Base-by-base conservation (phyloP, 2,329 filamentous ascomycete species). In the Scedosporium apiospermum region DNA sequence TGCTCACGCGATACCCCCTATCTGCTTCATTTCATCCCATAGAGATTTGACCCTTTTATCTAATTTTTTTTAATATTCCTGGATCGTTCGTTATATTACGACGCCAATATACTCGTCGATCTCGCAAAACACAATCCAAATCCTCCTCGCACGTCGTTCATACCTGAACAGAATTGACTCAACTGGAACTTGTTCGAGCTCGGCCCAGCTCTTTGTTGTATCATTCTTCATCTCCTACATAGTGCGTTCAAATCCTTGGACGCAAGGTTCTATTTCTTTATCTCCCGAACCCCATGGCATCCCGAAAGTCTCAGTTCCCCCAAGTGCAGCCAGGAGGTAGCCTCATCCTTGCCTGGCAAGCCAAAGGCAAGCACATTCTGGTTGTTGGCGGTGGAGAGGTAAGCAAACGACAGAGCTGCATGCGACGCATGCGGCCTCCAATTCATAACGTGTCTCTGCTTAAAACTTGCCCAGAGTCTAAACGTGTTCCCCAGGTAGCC, bases 381-480 rank as follows among this genome's bases (percentile, higher is more conserved):
- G 90, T 99, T 4, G 86, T 99, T 6, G 95, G 95, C 66, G 95
- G 95, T 69, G 95, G 95, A 74, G 93, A 98, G 82, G 93, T 96
- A 78, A 68, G 84, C 74, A 65, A 53, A 21, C 18, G n/a, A 53
- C 21, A 23, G 16, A 30, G 27, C 27, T 3, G 27, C 27, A 30
- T 6, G 27, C 27, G 27, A 30, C 27, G 27, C 27, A 30, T 30
- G 27, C 27, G 27, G 27, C 4, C 61, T 58, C 7, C 30, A 34
- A 10, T 49, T 7, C 18, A 7, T 12, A 16, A 21, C 18, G 44
- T 12, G 1, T 16, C 16, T 49, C 14, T 6, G 16, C 44, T 61
- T 65, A 16, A 58, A 14, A 51, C 44, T 58, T 59, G 60, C 18
- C 26, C 21, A 7, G 26, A 55, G 21, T 41, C 58, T 58, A 63